Evolutionary conservation across 192 early-diverging fungal species (phyloP), one percentile per base, ranked within the genome.

Genomic region (Coemansia sp.): DNA sequence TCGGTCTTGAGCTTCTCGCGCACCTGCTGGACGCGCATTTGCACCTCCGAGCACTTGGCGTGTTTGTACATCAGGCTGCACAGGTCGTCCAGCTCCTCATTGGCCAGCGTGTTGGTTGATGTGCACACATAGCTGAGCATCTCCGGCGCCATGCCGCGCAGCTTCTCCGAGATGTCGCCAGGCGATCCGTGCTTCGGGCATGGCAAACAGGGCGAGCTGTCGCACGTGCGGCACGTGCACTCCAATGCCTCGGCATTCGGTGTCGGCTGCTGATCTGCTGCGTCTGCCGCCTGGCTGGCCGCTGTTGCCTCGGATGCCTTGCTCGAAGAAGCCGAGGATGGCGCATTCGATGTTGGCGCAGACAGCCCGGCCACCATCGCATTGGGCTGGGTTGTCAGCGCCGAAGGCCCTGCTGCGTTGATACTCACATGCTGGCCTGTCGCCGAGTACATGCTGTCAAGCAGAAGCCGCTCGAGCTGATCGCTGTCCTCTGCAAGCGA

Each of bases 41-140:
- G 80, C 2, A 82, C 68, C 51, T 82, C 80, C n/a, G 75, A 60
- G 64, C 80, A 82, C 62, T 77, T 82, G 35, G 80, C 80, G 34
- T 82, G 75, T 68, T 82, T 82, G 49, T 71, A 82, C 80, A 82
- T 82, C 39, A 82, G 68, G 33, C 63, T 63, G 58, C 80, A 82
- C 65, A 82, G 52, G 51, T 82, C 80, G 39, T 83, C 70, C 30
- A 83, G 80, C 61, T 83, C 80, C 18, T 73, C 74, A 49, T 83
- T 75, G 1, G 74, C 75, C 64, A 83, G 26, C 0, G 63, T 58
- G 41, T 83, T 83, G 41, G 64, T 68, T 12, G 63, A 58, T 2
- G 30, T 83, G 72, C 80, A 83, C 64, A 83, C 80, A 21, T 67
- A 71, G 66, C 62, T 64, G 15, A 83, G 64, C 71, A 83, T 66